Conservation (phyloP, 257 asterid species). For the Schizonepeta tenuifolia region DNA sequence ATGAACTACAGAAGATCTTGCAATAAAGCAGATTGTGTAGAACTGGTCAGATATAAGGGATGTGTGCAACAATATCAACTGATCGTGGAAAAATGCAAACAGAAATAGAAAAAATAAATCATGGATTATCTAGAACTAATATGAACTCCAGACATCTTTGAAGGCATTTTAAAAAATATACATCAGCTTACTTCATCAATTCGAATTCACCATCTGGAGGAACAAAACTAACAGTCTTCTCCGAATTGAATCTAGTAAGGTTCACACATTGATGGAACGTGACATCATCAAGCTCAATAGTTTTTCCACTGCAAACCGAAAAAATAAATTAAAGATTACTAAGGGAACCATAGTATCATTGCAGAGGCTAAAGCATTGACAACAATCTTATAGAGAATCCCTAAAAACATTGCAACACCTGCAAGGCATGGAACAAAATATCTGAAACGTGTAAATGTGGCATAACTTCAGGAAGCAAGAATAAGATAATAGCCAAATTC, state of each 20-base stretch:
- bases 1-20: conserved; percentile 19
- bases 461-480: conserved; percentile 10
- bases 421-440: conserved; percentile 21
- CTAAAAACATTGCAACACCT: conserved; percentile 22
- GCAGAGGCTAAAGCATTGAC: conserved; percentile 15
- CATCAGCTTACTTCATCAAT: conserved; percentile 90
- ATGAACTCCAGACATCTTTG: conserved; percentile 10
- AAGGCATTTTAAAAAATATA: conserved; percentile 18
- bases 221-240: conserved; percentile 98
- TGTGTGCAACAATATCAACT: background rate
- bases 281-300: conserved; percentile 98
- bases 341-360: conserved; percentile 6
- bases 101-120: too few relatives aligned
- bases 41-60: conserved; percentile 24
- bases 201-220: conserved; percentile 99
- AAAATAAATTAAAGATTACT: conserved; percentile 26
- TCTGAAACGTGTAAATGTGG: background rate
- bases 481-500: background rate
- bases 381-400: conserved; percentile 14
- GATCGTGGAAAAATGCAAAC: conserved; percentile 13
- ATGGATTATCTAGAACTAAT: conserved; percentile 13
- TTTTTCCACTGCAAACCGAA: conserved; percentile 82
- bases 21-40: conserved; percentile 23
- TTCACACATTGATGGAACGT: conserved; percentile 99
- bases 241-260: conserved; percentile 97